Percentiles rank a stretch among this genome's conserved stretches.
These are phyloP conservation scores for Lindgomyces ingoldianus DNA, from an alignment of 495 filamentous ascomycete genomes.

Conservation along the genomic window DNA sequence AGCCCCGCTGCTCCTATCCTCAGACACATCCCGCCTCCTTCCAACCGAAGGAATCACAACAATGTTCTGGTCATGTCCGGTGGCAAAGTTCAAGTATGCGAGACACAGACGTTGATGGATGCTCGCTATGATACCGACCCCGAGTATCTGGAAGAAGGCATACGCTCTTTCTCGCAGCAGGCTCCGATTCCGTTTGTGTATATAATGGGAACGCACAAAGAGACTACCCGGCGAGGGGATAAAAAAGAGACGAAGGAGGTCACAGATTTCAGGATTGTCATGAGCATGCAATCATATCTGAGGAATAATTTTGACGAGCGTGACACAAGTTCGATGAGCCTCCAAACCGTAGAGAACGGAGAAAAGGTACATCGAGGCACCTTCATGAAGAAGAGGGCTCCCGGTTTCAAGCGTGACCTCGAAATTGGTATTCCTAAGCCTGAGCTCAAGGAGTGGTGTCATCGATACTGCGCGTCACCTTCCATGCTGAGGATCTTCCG, in stretches of 20 bases:
- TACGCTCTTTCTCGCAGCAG: slow-evolving; percentile 37
- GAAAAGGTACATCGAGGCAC: slow-evolving; percentile 41
- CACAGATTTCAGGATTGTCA: slow-evolving; percentile 55
- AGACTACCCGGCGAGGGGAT: slow-evolving; percentile 49
- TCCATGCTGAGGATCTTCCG: slow-evolving; percentile 55
- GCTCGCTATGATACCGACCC: slow-evolving; percentile 48
- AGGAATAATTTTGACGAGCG: slow-evolving; percentile 13
- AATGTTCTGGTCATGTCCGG: neutral
- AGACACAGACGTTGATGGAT: slow-evolving; percentile 32
- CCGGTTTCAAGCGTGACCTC: slow-evolving; percentile 35
- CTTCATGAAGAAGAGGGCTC: slow-evolving; percentile 35
- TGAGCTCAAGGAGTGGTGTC: slow-evolving; percentile 56
- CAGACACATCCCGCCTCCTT: slow-evolving; percentile 28
- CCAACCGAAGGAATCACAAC: slow-evolving; percentile 13
- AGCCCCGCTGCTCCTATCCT: slow-evolving; percentile 5
- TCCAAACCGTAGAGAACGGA: slow-evolving; percentile 37
- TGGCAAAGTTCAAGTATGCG: slow-evolving; percentile 16
- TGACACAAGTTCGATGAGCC: slow-evolving; percentile 11
- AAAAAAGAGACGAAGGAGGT: slow-evolving; percentile 49
- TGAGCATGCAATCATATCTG: slow-evolving; percentile 56
- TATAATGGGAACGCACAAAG: slow-evolving; percentile 54
- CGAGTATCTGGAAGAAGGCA: slow-evolving; percentile 46
- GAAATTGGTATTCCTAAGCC: slow-evolving; percentile 30
- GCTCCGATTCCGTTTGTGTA: slow-evolving; percentile 46
- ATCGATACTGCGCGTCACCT: slow-evolving; percentile 55